phyloP scores from a whole-genome alignment of 495 filamentous ascomycete genomes.

The Hypoxylon intermedium region DNA sequence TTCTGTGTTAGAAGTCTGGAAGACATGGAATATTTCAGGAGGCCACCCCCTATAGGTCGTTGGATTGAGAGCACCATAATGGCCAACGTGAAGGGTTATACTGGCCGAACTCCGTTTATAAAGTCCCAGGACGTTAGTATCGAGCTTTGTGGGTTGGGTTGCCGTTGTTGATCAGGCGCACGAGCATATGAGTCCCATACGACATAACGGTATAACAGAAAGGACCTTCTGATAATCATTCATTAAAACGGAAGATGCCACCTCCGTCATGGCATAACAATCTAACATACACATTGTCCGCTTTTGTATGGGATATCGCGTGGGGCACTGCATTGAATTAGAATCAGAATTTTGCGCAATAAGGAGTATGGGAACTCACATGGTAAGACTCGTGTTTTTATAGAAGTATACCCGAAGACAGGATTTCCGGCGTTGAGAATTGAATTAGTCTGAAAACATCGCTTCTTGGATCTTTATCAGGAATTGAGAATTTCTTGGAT shows the following conservation, averaged over 20 bases:
- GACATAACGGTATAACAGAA: too few relatives aligned
- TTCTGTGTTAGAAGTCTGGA: slow-evolving; percentile 33
- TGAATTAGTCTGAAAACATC: too few relatives aligned
- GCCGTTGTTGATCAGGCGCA: slow-evolving; percentile 32
- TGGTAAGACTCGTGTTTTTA: slow-evolving; percentile 2
- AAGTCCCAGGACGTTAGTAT: slow-evolving; percentile 37
- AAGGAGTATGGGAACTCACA: slow-evolving; percentile 13
- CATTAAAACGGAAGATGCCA: too few relatives aligned
- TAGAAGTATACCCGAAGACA: slow-evolving; percentile 17
- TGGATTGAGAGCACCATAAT: slow-evolving; percentile 42
- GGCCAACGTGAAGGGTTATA: slow-evolving; percentile 43
- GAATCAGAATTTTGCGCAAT: slow-evolving; percentile 7
- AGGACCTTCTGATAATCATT: background rate
- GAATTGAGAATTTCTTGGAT: slow-evolving; percentile 42
- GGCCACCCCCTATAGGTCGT: slow-evolving; percentile 37
- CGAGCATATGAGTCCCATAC: background rate
- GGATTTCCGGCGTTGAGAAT: background rate
- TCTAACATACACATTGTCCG: background rate
- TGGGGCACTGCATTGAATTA: slow-evolving; percentile 2
- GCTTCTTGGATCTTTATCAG: background rate
- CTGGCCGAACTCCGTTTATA: slow-evolving; percentile 39
- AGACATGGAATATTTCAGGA: slow-evolving; percentile 41
- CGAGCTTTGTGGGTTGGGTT: slow-evolving; percentile 39
- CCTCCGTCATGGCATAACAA: too few relatives aligned
- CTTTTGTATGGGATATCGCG: background rate